Base-by-base conservation (phyloP, 2,329 filamentous ascomycete species). In the Fusarium setosum region DNA sequence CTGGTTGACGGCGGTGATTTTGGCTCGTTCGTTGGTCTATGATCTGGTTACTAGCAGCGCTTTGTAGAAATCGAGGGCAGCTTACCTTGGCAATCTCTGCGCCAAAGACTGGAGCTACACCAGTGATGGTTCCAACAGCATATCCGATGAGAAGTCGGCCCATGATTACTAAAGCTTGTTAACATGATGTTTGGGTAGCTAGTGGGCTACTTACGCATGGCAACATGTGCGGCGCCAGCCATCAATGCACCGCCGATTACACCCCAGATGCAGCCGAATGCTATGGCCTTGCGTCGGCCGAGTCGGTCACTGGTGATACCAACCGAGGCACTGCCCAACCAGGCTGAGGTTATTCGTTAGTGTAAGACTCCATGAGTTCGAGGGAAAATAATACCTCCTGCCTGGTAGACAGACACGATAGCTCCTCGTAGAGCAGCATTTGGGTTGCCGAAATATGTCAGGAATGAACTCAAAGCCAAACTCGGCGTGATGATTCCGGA, bases 401-500 rank as follows among this genome's bases (percentile, higher is more conserved):
- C 77, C 38, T 80, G 78, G 26, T 79, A 80, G 15, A 80, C 70
- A 0, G 78, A 80, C 0, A 80, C 78, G 18, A 80, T 80, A 1
- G 78, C 77, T 9, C 78, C 78, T 6, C 75, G 71, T 1, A 79
- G 65, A 1, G 78, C 63, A 5, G 78, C 69, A 49, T 76, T 59
- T 0, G 78, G 78, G 3, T 74, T 72, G 7, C 73, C 72, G 5
- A 80, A 80, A 56, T 80, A 78, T 0, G 31, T 42, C 10, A 75
- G 49, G 32, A 80, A 80, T 0, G 77, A 77, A 4, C 59, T 69
- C 23, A 80, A 60, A 1, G 78, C 78, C 4, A 80, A 60, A 50
- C 76, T 80, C 2, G 78, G 78, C 0, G 78, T 80, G 44, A 80
- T 80, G 49, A 80, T 80, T 4, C 78, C 78, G 6, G 78, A 80